These are phyloP conservation scores for Chaetomium globosum DNA, from an alignment of 2,329 filamentous ascomycete species.

Conservation along the genomic window DNA sequence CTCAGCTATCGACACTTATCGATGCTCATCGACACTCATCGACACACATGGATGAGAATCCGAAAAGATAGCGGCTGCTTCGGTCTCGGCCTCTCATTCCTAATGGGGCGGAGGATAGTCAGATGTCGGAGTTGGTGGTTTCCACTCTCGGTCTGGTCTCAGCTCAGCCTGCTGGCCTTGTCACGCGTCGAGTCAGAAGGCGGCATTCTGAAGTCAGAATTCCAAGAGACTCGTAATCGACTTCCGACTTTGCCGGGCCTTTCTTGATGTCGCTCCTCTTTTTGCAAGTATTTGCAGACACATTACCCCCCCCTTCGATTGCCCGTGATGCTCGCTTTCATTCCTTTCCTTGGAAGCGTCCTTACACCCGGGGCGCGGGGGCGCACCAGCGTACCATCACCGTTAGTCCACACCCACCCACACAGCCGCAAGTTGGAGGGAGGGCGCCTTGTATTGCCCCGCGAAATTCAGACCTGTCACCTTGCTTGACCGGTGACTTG, in stretches of 20 bases:
- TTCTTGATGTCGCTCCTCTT: slow-evolving; percentile 18
- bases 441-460: slow-evolving; percentile 33
- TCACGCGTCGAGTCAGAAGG: slow-evolving; percentile 31
- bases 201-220: slow-evolving; percentile 23
- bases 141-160: slow-evolving; percentile 27
- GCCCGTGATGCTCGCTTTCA: slow-evolving; percentile 25
- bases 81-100: slow-evolving; percentile 23
- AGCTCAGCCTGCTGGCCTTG: slow-evolving; percentile 29
- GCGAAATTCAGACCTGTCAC: slow-evolving; percentile 32
- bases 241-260: slow-evolving; percentile 25
- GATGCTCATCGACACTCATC: not conserved
- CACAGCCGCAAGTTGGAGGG: slow-evolving; percentile 19
- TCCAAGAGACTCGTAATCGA: slow-evolving; percentile 24
- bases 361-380: slow-evolving; percentile 20
- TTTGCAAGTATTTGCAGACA: slow-evolving; percentile 23
- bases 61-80: slow-evolving; percentile 27
- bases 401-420: slow-evolving; percentile 24
- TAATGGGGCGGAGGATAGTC: slow-evolving; percentile 27
- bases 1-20: not conserved
- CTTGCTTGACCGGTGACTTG: slow-evolving; percentile 42
- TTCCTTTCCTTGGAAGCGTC: slow-evolving; percentile 20
- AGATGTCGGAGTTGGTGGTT: slow-evolving; percentile 31
- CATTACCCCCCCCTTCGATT: slow-evolving; percentile 21
- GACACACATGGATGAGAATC: slow-evolving; percentile 12
- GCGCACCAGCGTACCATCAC: slow-evolving; percentile 19